Evolutionary conservation across 2,329 filamentous ascomycete genomes (phyloP).

Genomic region (Beauveria brongniartii): DNA sequence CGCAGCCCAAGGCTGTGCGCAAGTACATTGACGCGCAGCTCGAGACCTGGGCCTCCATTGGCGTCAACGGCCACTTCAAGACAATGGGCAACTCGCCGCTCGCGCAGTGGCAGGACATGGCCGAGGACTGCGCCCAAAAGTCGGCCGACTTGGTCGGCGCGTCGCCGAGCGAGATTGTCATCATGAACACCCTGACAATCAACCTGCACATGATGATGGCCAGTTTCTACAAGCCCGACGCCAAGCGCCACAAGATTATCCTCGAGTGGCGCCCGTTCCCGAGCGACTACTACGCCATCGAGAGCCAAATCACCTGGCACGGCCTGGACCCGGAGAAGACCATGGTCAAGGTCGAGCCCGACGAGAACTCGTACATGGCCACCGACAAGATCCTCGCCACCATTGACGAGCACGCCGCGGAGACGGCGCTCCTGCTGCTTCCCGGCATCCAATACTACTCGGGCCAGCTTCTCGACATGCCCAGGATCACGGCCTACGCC

Average conservation of each 20-base stretch:
- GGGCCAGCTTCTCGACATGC: slow-evolving; percentile 79
- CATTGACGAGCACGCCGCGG: slow-evolving; percentile 67
- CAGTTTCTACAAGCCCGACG: slow-evolving; percentile 69
- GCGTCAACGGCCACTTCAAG: slow-evolving; percentile 76
- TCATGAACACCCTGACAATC: slow-evolving; percentile 80
- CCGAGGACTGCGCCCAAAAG: slow-evolving; percentile 62
- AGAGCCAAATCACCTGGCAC: slow-evolving; percentile 71
- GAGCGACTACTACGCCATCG: slow-evolving; percentile 77
- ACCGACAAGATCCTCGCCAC: slow-evolving; percentile 63
- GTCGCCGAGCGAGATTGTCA: slow-evolving; percentile 62
- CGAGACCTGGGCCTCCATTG: slow-evolving; percentile 75
- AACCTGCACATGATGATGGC: slow-evolving; percentile 79
- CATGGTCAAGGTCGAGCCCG: slow-evolving; percentile 67
- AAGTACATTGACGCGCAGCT: slow-evolving; percentile 64
- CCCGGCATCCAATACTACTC: slow-evolving; percentile 91
- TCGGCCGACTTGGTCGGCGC: slow-evolving; percentile 72
- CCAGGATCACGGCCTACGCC: slow-evolving; percentile 69
- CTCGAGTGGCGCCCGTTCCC: slow-evolving; percentile 89
- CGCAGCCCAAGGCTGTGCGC: slow-evolving; percentile 65
- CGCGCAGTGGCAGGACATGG: slow-evolving; percentile 68
- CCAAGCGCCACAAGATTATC: slow-evolving; percentile 65
- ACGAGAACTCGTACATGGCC: slow-evolving; percentile 50
- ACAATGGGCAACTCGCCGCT: slow-evolving; percentile 59
- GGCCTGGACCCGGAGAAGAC: slow-evolving; percentile 56
- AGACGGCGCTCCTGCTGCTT: slow-evolving; percentile 68